Base-by-base conservation (phyloP, 1,284 basidiomycete species). In the Irpex lacteus region DNA sequence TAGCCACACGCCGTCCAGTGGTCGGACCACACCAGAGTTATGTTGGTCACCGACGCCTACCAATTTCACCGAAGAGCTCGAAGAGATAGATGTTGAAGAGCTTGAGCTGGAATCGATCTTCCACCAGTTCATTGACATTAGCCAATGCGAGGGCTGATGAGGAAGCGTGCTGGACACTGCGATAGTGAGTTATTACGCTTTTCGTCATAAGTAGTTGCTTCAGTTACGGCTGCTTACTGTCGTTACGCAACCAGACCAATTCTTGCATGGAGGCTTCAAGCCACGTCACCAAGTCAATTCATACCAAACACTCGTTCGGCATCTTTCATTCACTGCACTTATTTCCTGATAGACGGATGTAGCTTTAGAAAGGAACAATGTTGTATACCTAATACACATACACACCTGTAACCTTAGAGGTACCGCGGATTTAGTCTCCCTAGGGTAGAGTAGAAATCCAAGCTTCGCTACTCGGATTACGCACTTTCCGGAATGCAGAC, bases 151-250 rank as follows among this genome's bases (percentile, higher is more conserved):
- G 66, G n/a, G 56, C 50, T 36, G 52, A 60, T 44, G 60, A 68
- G 38, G 57, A 57, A 52, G 59, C 55, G 37, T 81, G 19, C 34
- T 60, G 59, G 9, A 6, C 40, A 34, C 15, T 52, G 59, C 21
- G n/a, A 15, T 47, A n/a, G 50, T 52, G 50, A 52, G 50, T 52
- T 52, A 2, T 19, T 52, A 11, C 15, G 8, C 40, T 44, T 44
- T 44, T 44, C 40, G 2, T 18, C 11, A 19, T 9, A n/a, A n/a
- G n/a, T n/a, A 21, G 3, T 4, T 52, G n/a, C 18, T n/a, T 52
- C 19, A 52, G 7, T 52, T 19, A 9, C 50, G 19, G 11, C 18
- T 21, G 18, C 50, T 52, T 21, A 52, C 15, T 52, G 50, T 8
- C 18, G 11, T n/a, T n/a, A 18, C 11, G 7, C 50, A 8, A 8